These are phyloP conservation scores for Xerophyta viscosa DNA, from an alignment of 106 monocot species.

Conservation along the genomic window DNA sequence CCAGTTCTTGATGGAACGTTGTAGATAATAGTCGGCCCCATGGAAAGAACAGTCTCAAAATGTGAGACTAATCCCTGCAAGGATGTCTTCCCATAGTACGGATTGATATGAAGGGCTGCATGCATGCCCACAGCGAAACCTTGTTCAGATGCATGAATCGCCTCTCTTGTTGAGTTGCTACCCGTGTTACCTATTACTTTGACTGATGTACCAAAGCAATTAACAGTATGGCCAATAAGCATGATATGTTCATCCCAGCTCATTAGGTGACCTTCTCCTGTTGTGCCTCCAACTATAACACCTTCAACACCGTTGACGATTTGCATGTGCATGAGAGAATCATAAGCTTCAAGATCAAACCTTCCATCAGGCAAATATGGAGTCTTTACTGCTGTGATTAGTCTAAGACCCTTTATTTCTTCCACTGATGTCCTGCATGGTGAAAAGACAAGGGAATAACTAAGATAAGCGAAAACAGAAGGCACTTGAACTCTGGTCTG, in stretches of 20 bases:
- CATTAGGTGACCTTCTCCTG: slow-evolving; percentile 97
- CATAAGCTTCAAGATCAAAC: slow-evolving; percentile 89
- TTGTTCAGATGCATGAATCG: slow-evolving; percentile 83
- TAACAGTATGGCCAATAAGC: slow-evolving; percentile 88
- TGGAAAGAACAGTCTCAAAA: slow-evolving; percentile 67
- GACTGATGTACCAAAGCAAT: slow-evolving; percentile 74
- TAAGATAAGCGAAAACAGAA: too few relatives aligned
- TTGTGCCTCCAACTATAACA: slow-evolving; percentile 89
- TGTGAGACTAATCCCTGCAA: slow-evolving; percentile 57
- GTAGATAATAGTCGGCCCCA: slow-evolving; percentile 90
- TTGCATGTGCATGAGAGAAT: slow-evolving; percentile 63
- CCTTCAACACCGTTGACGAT: slow-evolving; percentile 72
- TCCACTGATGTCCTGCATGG: slow-evolving; percentile 71
- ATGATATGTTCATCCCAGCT: slow-evolving; percentile 99
- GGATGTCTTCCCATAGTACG: slow-evolving; percentile 93
- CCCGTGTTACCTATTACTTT: slow-evolving; percentile 94
- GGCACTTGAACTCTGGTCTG: too few relatives aligned
- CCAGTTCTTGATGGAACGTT: slow-evolving; percentile 84
- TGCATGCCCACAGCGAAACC: slow-evolving; percentile 97
- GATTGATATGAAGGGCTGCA: slow-evolving; percentile 86
- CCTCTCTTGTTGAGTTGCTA: slow-evolving; percentile 90
- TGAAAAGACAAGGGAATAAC: too few relatives aligned
- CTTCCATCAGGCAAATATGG: slow-evolving; percentile 91
- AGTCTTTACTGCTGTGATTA: slow-evolving; percentile 91
- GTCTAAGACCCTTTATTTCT: slow-evolving; percentile 62